phyloP scores from a whole-genome alignment of 164 flowering plant species.

The Nymphaea thermarum region DNA sequence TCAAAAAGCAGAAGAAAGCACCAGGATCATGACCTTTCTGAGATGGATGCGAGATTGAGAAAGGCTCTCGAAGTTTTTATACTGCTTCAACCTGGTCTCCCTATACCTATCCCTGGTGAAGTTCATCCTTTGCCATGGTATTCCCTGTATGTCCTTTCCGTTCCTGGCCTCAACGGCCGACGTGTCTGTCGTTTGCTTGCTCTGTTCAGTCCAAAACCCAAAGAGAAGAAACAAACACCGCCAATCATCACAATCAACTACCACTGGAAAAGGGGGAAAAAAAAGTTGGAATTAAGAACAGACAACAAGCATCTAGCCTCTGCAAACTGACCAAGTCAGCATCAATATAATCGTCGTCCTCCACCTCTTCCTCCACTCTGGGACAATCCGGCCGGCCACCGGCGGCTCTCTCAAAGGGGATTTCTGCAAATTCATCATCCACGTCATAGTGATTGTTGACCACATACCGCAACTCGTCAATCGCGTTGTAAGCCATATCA shows the following conservation, averaged over 20 bases:
- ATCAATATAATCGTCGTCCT: neutral
- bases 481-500: constrained; percentile 43
- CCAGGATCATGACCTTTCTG: constrained; percentile 33
- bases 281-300: too few species aligned
- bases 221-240: neutral
- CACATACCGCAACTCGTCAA: constrained; percentile 40
- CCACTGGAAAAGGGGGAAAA: too few species aligned
- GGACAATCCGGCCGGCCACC: neutral
- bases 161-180: constrained; percentile 78
- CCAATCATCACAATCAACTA: too few species aligned
- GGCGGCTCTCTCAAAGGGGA: neutral
- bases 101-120: constrained; percentile 68
- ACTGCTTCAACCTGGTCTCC: constrained; percentile 65
- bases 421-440: constrained; percentile 10
- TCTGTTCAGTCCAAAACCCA: constrained; percentile 17
- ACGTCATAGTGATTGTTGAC: constrained; percentile 40
- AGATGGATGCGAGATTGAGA: constrained; percentile 32
- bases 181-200: constrained; percentile 58
- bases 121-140: constrained; percentile 85
- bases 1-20: neutral
- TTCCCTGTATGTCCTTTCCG: constrained; percentile 93
- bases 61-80: constrained; percentile 61
- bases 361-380: neutral
- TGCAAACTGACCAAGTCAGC: neutral
- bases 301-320: neutral